Base-by-base conservation (phyloP, 1,139 yeast species). In the Pichia sp. region DNA sequence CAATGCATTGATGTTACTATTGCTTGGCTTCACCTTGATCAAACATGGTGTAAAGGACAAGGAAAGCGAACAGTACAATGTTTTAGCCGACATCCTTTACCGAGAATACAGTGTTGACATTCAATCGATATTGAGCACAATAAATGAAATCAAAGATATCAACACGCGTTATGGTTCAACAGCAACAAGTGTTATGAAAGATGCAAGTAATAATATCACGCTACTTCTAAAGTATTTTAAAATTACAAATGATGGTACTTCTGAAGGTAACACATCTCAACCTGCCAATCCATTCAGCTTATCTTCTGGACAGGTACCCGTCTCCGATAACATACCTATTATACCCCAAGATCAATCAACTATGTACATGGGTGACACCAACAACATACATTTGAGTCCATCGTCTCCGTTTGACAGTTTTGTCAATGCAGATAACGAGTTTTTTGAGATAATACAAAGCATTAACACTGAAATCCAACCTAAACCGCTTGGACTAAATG, bases 1-100 rank as follows among this genome's bases (percentile, higher is more conserved):
- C 52, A 65, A 66, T 47, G 65, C 73, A 4, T 62, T 67, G 2
- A 60, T 72, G 63, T 64, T 67, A 1, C 53, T 72, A 49, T 62
- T 70, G 47, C 60, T 70, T 47, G 65, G 70, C 38, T 65, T 65
- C 52, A 57, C 71, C 30, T 61, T 68, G 46, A 62, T 65, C 45
- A 57, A 64, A 8, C 43, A 36, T 7, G 53, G 53, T 19, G 53
- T 51, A 3, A 44, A 5, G 5, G 52, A 54, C 34, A 30, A 49
- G 38, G 44, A 43, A 10, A n/a, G 47, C 11, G 31, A 47, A 6
- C 41, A 51, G 10, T 57, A 53, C 30, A 53, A 53, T 29, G 31
- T 55, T 8, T 29, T 59, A 7, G 46, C 51, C 11, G 52, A 56
- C 11, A 38, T 45, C 8, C 62, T 69, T 3, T 61, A 63, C 23